Conservation (phyloP, 345 rosid species). For the Gossypium turneri region DNA sequence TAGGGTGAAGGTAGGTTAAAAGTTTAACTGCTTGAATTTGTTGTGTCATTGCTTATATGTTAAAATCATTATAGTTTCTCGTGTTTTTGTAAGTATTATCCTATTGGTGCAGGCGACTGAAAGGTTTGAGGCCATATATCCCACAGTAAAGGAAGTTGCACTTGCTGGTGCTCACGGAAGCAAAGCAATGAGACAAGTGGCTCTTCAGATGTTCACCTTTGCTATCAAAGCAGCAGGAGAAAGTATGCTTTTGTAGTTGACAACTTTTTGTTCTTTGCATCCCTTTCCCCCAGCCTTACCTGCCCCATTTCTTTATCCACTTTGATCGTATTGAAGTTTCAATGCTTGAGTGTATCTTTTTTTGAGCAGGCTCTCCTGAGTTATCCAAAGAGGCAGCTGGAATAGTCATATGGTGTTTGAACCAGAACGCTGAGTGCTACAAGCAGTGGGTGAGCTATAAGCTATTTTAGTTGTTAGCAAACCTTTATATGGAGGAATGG, state of each 20-base stretch:
- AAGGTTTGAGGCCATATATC: slow-evolving; percentile 65
- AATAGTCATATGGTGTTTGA: slow-evolving; percentile 54
- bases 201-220: slow-evolving; percentile 52
- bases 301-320: not conserved
- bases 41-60: not conserved
- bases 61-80: slow-evolving; percentile 8
- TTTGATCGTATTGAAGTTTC: not conserved
- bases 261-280: not conserved
- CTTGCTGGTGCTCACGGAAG: slow-evolving; percentile 66
- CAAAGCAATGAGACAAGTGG: slow-evolving; percentile 74
- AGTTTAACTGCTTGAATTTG: slow-evolving; percentile 8
- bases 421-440: slow-evolving; percentile 62
- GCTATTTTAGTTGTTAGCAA: slow-evolving; percentile 17
- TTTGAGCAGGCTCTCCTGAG: slow-evolving; percentile 42
- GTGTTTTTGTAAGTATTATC: slow-evolving; percentile 8
- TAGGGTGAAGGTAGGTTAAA: slow-evolving; percentile 52
- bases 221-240: slow-evolving; percentile 61
- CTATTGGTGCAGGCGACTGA: slow-evolving; percentile 57
- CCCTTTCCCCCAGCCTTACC: not conserved
- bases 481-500: not conserved
- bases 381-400: slow-evolving; percentile 68
- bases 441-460: slow-evolving; percentile 63
- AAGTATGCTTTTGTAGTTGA: slow-evolving; percentile 32
- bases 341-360: slow-evolving; percentile 11
- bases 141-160: slow-evolving; percentile 60